phyloP scores from a whole-genome alignment of 768 basidiomycete species.

The Pleurotus tuber-regium region DNA sequence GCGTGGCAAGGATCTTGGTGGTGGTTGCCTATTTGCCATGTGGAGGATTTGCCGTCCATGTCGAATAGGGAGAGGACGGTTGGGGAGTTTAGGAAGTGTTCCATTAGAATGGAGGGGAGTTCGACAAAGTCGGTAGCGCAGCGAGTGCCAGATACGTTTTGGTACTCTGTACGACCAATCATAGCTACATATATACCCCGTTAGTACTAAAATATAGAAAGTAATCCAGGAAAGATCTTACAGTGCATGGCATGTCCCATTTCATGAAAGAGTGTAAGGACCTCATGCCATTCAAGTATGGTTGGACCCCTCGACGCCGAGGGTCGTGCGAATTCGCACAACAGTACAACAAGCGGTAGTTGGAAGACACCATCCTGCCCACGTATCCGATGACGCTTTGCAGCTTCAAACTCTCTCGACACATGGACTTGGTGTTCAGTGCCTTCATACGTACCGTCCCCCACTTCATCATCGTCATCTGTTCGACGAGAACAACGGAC shows the following conservation, averaged over 20 bases:
- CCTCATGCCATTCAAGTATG: conserved; percentile 87
- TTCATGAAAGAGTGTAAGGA: conserved; percentile 94
- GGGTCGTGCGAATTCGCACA: conserved; percentile 82
- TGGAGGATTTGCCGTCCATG: conserved; percentile 29
- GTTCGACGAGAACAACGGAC: conserved; percentile 91
- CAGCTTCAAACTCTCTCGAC: conserved; percentile 62
- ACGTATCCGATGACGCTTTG: conserved; percentile 56
- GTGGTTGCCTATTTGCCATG: conserved; percentile 55
- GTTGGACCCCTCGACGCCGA: conserved; percentile 62
- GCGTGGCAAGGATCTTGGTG: conserved; percentile 74
- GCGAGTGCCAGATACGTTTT: conserved; percentile 96
- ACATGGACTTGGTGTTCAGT: conserved; percentile 37
- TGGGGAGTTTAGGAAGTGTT: conserved; percentile 90
- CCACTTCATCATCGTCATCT: conserved; percentile 82
- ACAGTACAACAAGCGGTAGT: conserved; percentile 86
- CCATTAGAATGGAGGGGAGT: conserved; percentile 97
- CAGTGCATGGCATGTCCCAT: conserved; percentile 99
- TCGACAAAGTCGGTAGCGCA: conserved; percentile 99
- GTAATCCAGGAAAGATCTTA: too few relatives aligned
- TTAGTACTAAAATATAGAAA: too few relatives aligned
- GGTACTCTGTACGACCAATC: conserved; percentile 96
- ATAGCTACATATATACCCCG: conserved; percentile 68
- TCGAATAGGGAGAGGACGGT: conserved; percentile 80
- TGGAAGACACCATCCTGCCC: conserved; percentile 75
- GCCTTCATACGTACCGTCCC: conserved; percentile 51